These are phyloP conservation scores for Didymosphaeria variabile DNA, from an alignment of 2,329 filamentous ascomycete species.

Conservation along the genomic window DNA sequence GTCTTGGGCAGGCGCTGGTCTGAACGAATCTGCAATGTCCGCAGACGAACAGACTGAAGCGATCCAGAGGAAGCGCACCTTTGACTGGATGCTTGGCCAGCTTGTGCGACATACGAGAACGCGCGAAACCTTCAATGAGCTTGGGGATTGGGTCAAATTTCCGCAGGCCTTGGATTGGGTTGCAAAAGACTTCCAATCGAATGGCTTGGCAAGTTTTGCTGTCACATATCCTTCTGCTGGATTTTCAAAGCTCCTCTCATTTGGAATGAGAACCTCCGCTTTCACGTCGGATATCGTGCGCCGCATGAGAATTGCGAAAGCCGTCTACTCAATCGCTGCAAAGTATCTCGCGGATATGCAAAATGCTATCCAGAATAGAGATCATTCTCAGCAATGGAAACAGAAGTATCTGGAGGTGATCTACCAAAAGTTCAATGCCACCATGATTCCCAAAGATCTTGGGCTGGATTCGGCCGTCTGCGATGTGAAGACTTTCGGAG, in stretches of 20 bases:
- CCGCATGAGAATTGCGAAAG: neutral
- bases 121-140: slow-evolving; percentile 43
- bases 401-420: no score
- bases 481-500: no score
- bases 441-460: no score
- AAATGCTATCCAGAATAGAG: no score
- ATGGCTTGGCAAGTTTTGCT: neutral
- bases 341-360: no score
- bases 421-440: no score
- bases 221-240: neutral
- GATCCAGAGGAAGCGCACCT: slow-evolving; percentile 14
- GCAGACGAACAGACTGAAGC: neutral
- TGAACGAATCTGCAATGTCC: neutral
- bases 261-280: neutral
- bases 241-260: neutral
- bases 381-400: no score
- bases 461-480: no score
- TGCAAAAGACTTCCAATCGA: slow-evolving; percentile 31
- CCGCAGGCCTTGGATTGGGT: slow-evolving; percentile 39
- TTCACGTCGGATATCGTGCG: neutral
- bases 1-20: neutral
- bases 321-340: neutral
- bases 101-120: slow-evolving; percentile 37
- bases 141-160: slow-evolving; percentile 41
- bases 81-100: slow-evolving; percentile 43